Conservation (phyloP, 1,284 basidiomycete species). For the Ceraceosorus bombacis region DNA sequence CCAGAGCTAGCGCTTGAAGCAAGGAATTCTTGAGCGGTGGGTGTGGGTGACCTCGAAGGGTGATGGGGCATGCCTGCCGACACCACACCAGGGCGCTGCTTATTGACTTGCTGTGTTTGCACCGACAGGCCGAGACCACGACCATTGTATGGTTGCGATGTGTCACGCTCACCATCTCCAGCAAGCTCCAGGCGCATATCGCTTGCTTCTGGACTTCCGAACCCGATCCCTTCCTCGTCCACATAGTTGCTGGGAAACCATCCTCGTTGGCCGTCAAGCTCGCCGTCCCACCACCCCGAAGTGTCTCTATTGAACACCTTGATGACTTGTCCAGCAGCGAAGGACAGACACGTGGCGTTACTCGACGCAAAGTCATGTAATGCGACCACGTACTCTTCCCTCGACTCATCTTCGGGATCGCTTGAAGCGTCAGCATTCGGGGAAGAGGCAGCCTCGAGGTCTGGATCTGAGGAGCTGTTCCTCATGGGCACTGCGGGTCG, state of each 20-base stretch:
- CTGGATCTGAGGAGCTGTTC: too few relatives aligned
- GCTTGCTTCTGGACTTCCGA: constrained; percentile 3
- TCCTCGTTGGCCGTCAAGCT: constrained; percentile 61
- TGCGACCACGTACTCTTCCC: constrained; percentile 46
- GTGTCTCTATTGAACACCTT: constrained; percentile 75
- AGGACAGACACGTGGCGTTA: constrained; percentile 64
- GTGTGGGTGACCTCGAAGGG: constrained; percentile 25
- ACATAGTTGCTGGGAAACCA: constrained; percentile 84
- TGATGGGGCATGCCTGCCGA: not conserved
- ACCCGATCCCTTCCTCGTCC: constrained; percentile 12
- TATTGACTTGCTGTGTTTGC: not conserved
- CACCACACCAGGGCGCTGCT: not conserved
- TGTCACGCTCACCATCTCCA: not conserved
- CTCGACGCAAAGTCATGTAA: constrained; percentile 47
- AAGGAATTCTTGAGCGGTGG: constrained; percentile 9
- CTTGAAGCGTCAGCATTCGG: too few relatives aligned
- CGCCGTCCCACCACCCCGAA: constrained; percentile 98
- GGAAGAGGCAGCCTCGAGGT: too few relatives aligned
- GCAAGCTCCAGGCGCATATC: not conserved
- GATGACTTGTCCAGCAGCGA: constrained; percentile 81
- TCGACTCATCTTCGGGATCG: too few relatives aligned
- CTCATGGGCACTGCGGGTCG: too few relatives aligned
- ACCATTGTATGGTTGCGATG: not conserved
- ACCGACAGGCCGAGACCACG: not conserved
- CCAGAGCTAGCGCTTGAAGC: constrained; percentile 17